Base-by-base conservation (phyloP, 2,329 filamentous ascomycete species). In the Cryoendolithus antarcticus region DNA sequence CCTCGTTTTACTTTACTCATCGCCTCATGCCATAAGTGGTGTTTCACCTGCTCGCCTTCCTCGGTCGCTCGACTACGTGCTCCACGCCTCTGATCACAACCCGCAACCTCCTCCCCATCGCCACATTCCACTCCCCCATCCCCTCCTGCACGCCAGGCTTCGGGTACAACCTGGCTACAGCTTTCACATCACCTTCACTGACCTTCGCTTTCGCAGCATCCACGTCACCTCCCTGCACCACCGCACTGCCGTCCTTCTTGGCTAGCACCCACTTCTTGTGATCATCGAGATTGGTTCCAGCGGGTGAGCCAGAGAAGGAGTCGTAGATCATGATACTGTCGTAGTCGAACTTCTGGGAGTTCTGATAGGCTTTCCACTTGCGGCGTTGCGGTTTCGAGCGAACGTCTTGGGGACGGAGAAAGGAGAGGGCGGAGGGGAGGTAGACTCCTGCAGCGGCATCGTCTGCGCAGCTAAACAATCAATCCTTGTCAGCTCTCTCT, bases 271-370 rank as follows among this genome's bases (percentile, higher is more conserved):
- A 38, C 12, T 27, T 30, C 28, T 41, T 30, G 8, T 32, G 35
- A 2, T 41, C 12, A 21, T 6, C 28, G 1, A 12, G 11, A 4
- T 41, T 34, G 3, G 24, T 32, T n/a, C 34, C 24, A 4, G 7
- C 9, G 4, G 35, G 31, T 4, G 13, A 13, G 21, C 12, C 10
- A 10, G 34, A 34, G 10, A 33, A 31, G 21, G 33, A 36, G 12
- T 31, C 37, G 30, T 41, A 41, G 12, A 41, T 34, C 39, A 41
- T 41, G 10, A 41, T 38, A 19, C 39, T 41, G 7, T 38, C 30
- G 9, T 32, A 41, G n/a, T 41, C 39, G 19, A 41, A 41, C 6
- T 21, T 6, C 6, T 41, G n/a, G 4, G 31, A 38, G 4, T 30
- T 21, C 11, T 21, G 19, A n/a, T 34, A 41, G 7, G 6, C n/a